Evolutionary conservation across 345 rosid genomes (phyloP), one percentile per base, ranked within the genome.

Genomic region (Chamaenerion angustifolium): DNA sequence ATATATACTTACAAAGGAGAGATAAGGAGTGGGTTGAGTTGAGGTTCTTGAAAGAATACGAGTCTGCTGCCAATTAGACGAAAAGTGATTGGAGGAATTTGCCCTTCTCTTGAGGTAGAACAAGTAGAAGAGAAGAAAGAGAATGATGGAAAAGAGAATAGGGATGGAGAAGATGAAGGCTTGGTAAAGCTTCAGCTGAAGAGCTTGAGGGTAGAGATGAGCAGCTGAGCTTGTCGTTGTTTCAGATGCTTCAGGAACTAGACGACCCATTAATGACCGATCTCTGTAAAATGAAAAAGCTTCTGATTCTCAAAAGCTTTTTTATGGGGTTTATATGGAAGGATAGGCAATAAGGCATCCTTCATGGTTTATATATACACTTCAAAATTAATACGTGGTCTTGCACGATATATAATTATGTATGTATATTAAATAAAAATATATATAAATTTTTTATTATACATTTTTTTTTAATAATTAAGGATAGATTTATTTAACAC

Each of bases 81-180:
- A 53, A 18, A 85, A 65, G 18, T 17, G 48, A 16, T 42, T 51
- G 14, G 75, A 62, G 21, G 70, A 57, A 14, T 81, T 58, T 25
- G 94, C 82, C 70, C 94, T 86, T 72, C 92, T 86, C 83, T 86
- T 86, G 59, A 90, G 88, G 62, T 86, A 90, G 66, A 90, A 90
- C 70, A 90, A 74, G 67, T 90, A 90, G 66, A 90, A 90, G 67
- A 90, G 64, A 3, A 90, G 69, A 51, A 83, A 75, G 51, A 90
- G 95, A 61, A 90, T 90, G 51, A 90, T 77, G 16, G 96, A 86
- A 62, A 90, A 90, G 25, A 90, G 88, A 44, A 90, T 75, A 3
- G 98, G 98, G 58, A 90, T 86, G 46, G 98, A 90, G 68, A 90
- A 90, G 54, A 90, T 90, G 76, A 90, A 90, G 51, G 95, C 96